Evolutionary conservation across 345 rosid species (phyloP).

Genomic region (Aethionema arabicum): DNA sequence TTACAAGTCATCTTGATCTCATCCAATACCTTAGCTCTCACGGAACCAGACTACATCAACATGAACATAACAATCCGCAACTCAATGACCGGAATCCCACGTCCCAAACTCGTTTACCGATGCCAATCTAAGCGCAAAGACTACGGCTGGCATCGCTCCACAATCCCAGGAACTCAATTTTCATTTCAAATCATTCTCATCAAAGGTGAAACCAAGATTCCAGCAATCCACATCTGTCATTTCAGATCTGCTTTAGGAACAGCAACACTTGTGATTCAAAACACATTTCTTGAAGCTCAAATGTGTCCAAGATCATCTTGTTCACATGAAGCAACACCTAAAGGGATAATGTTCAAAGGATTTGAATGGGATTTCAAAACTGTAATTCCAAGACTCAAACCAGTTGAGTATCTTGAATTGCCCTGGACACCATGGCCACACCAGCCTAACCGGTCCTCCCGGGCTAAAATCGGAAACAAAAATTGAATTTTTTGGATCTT

Average conservation of each 20-base stretch:
- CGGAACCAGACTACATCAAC: constrained; percentile 33
- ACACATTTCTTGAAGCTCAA: constrained; percentile 32
- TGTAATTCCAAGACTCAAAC: constrained; percentile 30
- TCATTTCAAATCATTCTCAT: constrained; percentile 32
- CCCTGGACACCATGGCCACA: constrained; percentile 40
- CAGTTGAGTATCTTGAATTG: constrained; percentile 34
- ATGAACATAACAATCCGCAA: constrained; percentile 38
- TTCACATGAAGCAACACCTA: constrained; percentile 29
- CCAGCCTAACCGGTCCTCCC: background rate
- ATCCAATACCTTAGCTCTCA: constrained; percentile 20
- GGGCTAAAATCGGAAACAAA: background rate
- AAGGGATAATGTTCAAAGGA: constrained; percentile 36
- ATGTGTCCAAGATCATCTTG: constrained; percentile 35
- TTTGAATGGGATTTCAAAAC: constrained; percentile 34
- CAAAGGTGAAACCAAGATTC: constrained; percentile 31
- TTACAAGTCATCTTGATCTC: constrained; percentile 28
- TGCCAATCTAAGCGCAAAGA: constrained; percentile 37
- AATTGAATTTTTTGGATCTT: background rate
- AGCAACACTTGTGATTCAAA: constrained; percentile 33
- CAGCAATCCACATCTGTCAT: constrained; percentile 34
- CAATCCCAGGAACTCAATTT: constrained; percentile 23
- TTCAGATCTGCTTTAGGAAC: constrained; percentile 32
- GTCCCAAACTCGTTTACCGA: constrained; percentile 29
- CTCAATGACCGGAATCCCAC: constrained; percentile 30
- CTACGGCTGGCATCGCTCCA: constrained; percentile 37